Evolutionary conservation across 2,329 filamentous ascomycete species (phyloP).

Genomic region (Juglanconis sp.): DNA sequence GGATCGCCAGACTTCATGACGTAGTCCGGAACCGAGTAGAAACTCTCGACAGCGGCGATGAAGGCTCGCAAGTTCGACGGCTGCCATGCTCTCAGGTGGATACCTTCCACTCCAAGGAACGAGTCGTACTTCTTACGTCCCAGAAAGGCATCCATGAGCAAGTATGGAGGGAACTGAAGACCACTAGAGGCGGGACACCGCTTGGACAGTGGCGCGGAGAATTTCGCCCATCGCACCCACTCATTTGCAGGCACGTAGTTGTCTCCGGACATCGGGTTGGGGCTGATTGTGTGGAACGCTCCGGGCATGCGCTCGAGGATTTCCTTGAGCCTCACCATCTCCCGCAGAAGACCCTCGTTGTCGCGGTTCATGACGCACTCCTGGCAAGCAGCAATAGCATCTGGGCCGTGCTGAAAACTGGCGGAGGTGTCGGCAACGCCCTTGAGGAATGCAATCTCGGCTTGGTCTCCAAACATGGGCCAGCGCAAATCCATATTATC

Average conservation of each 20-base stretch:
- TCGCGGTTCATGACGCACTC: conserved; percentile 53
- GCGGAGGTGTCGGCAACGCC: conserved; percentile 44
- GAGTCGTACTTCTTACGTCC: conserved; percentile 49
- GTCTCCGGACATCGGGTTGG: conserved; percentile 49
- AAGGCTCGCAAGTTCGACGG: conserved; percentile 53
- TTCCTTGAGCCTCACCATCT: conserved; percentile 50
- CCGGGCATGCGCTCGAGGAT: conserved; percentile 52
- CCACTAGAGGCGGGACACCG: conserved; percentile 49
- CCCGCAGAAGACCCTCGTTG: conserved; percentile 45
- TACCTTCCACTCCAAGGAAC: conserved; percentile 49
- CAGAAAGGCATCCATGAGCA: conserved; percentile 54
- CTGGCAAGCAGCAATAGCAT: conserved; percentile 50
- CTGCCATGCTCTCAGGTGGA: conserved; percentile 52
- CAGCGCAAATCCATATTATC: conserved; percentile 53
- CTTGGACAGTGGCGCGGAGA: conserved; percentile 48
- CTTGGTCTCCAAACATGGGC: conserved; percentile 51
- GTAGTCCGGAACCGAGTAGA: conserved; percentile 52
- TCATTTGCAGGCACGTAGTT: conserved; percentile 47
- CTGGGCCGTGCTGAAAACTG: conserved; percentile 45
- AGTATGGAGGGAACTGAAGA: conserved; percentile 49
- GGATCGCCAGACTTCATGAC: conserved; percentile 48
- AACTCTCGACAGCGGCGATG: conserved; percentile 52
- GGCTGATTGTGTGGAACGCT: conserved; percentile 52
- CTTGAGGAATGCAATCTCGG: conserved; percentile 50
- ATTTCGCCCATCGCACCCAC: conserved; percentile 50